These are phyloP conservation scores for Didymellaceae sp. DNA, from an alignment of 2,329 filamentous ascomycete genomes.

Conservation along the genomic window DNA sequence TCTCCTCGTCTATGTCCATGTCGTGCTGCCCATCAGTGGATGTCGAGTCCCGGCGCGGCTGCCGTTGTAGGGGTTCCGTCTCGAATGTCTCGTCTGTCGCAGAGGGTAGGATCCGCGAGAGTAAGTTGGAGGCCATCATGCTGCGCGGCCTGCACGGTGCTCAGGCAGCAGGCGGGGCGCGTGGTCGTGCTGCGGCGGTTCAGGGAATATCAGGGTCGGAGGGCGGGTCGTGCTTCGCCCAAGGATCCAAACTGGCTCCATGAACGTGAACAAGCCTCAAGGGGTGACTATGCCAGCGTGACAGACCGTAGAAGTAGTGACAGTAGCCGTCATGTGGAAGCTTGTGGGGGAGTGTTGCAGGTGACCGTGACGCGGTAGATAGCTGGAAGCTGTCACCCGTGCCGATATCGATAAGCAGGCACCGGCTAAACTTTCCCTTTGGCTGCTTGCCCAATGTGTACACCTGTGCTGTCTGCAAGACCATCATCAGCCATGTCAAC, in stretches of 20 bases:
- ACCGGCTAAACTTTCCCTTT: constrained; percentile 31
- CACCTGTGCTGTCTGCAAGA: constrained; percentile 15
- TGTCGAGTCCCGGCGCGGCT: constrained; percentile 31
- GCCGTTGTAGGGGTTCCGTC: constrained; percentile 41
- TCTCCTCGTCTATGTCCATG: constrained; percentile 59
- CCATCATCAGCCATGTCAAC: constrained; percentile 34
- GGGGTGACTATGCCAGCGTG: constrained; percentile 28
- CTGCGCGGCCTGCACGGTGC: constrained; percentile 19
- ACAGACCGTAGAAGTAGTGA: constrained; percentile 21
- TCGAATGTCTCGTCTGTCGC: constrained; percentile 56
- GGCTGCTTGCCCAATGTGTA: constrained; percentile 19
- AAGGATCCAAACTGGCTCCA: constrained; percentile 27
- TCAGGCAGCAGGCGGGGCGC: constrained; percentile 39
- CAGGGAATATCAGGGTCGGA: constrained; percentile 21
- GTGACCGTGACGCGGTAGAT: constrained; percentile 22
- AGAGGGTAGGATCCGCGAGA: constrained; percentile 61
- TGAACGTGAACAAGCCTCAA: constrained; percentile 26
- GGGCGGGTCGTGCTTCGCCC: constrained; percentile 28
- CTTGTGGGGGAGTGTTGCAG: constrained; percentile 26
- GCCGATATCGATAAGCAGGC: constrained; percentile 35
- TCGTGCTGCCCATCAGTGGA: constrained; percentile 53
- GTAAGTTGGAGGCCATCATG: constrained; percentile 61
- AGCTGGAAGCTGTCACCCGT: neutral
- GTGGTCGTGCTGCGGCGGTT: constrained; percentile 28
- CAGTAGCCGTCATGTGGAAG: constrained; percentile 31